Base-by-base conservation (phyloP, 768 basidiomycete species). In the Boletus speciosus region DNA sequence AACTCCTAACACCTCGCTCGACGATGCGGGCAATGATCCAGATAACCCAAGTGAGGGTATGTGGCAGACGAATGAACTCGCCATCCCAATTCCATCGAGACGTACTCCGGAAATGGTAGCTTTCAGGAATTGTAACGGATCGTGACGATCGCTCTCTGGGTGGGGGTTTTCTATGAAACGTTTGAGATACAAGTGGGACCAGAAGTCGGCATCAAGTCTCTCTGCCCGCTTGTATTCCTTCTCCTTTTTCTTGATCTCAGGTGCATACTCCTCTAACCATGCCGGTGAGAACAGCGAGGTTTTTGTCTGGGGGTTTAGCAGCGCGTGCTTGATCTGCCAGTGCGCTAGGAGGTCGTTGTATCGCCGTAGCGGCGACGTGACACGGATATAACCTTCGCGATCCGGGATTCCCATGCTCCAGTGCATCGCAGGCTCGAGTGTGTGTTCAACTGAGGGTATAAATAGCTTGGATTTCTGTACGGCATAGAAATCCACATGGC, bases 311-410 rank as follows among this genome's bases (percentile, higher is more conserved):
- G 65, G 67, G 12, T 67, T 71, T 7, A 88, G 72, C 11, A 98
- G 70, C 6, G 80, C 81, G 47, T 85, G 75, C 65, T 97, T 95
- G 71, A 99, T 83, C 68, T 98, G 95, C 93, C 94, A 99, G 72
- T 98, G 97, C 10, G 75, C 73, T 12, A 94, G 68, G 52, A 97
- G 68, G 69, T 99, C 97, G 35, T 73, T 71, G 69, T 83, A 97
- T 41, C 97, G 83, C 39, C 97, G 81, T 41, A 99, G 73, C 0
- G 97, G 97, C 6, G 88, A 92, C 9, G 97, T 98, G 9, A 81
- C 83, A 21, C 90, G 82, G 16, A 79, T 72, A 67, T 99, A 99
- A 4, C 95, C 95, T 58, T 88, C 87, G 39, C 81, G 81, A 2
- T 81, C 79, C 4, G 76, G 74, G n/a, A 91, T 67, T 0, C 88